phyloP scores from a whole-genome alignment of 2,329 filamentous ascomycete genomes.

The Diaporthe citriasiana region DNA sequence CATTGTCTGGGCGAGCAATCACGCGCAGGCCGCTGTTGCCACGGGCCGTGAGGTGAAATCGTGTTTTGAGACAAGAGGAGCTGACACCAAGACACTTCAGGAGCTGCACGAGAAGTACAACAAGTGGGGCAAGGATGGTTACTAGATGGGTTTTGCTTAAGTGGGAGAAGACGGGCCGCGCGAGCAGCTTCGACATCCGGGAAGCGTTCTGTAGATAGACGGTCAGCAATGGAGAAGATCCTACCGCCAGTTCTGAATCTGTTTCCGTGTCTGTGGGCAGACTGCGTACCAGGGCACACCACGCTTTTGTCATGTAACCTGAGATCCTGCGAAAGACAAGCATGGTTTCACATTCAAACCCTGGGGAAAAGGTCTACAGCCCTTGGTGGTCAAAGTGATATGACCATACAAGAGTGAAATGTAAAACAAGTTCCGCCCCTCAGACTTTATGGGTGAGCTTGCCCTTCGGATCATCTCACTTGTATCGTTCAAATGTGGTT shows the following conservation, averaged over 20 bases:
- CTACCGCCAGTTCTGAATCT: not conserved
- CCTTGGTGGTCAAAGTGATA: not conserved
- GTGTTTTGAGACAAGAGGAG: conserved; percentile 19
- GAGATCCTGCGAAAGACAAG: not conserved
- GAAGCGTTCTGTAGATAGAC: conserved; percentile 42
- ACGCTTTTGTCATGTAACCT: not conserved
- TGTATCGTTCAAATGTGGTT: not conserved
- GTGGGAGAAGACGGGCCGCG: conserved; percentile 27
- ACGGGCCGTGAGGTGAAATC: not conserved
- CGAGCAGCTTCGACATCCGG: conserved; percentile 35
- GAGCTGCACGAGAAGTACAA: conserved; percentile 97
- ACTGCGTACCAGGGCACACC: not conserved
- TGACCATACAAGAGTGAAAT: not conserved
- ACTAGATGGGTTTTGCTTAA: conserved; percentile 59
- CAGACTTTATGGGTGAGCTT: not conserved
- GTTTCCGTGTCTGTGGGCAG: not conserved
- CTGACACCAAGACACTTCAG: conserved; percentile 59
- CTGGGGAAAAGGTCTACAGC: not conserved
- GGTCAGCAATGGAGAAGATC: conserved; percentile 37
- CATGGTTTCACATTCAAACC: not conserved
- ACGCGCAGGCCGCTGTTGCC: not conserved
- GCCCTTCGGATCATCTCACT: not conserved
- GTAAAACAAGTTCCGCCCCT: not conserved
- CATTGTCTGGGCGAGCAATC: not conserved
- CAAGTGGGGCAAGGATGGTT: conserved; percentile 99